phyloP scores from a whole-genome alignment of 495 filamentous ascomycete species.

The Penicillium canescens region DNA sequence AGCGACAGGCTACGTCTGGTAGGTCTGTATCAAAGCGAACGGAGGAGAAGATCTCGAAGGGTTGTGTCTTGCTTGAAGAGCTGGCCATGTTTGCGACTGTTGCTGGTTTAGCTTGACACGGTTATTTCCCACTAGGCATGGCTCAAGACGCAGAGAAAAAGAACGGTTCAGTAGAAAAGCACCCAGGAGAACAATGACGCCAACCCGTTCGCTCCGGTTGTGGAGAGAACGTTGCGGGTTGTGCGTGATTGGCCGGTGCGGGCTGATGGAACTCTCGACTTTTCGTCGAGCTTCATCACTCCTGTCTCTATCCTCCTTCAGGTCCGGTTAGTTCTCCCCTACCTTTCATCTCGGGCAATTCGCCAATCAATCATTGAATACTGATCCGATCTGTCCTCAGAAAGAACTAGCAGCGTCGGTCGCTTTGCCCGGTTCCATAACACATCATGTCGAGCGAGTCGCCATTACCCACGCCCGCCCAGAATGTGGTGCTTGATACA shows the following conservation, averaged over 20 bases:
- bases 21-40: constrained; percentile 74
- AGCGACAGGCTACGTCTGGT: constrained; percentile 31
- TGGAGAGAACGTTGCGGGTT: constrained; percentile 26
- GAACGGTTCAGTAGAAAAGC: not conserved
- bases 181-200: not conserved
- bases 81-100: constrained; percentile 7
- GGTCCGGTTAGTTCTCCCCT: constrained; percentile 19
- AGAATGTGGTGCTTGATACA: constrained; percentile 51
- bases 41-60: constrained; percentile 68
- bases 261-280: constrained; percentile 28
- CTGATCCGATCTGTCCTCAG: constrained; percentile 5
- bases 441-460: constrained; percentile 45
- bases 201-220: constrained; percentile 2
- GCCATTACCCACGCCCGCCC: constrained; percentile 38
- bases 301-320: constrained; percentile 32
- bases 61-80: not conserved
- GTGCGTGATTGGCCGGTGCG: constrained; percentile 39
- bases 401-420: constrained; percentile 23
- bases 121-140: no score
- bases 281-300: constrained; percentile 39
- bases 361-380: not conserved
- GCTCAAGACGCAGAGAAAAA: not conserved
- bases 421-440: constrained; percentile 19
- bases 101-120: not conserved
- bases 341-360: constrained; percentile 1